Conservation (phyloP, 2,329 filamentous ascomycete species). For the Claviceps quebecensis region DNA sequence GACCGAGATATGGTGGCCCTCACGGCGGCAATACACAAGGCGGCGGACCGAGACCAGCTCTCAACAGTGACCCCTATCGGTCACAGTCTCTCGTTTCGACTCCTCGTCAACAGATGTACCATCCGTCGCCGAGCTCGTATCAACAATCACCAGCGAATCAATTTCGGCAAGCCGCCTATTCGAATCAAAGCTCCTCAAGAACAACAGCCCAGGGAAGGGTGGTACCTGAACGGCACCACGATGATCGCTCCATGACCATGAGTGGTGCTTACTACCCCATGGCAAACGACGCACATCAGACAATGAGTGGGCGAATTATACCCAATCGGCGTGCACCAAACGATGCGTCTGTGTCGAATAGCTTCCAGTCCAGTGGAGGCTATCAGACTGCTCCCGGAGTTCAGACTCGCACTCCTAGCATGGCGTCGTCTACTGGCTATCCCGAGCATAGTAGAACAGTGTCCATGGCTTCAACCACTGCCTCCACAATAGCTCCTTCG, state of each 20-base stretch:
- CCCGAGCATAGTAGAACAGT: conserved; percentile 51
- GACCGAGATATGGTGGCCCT: conserved; percentile 28
- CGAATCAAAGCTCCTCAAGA: conserved; percentile 51
- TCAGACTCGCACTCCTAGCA: conserved; percentile 46
- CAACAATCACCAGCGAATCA: conserved; percentile 55
- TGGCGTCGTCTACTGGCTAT: conserved; percentile 39
- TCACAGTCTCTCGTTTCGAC: conserved; percentile 83
- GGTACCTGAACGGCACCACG: conserved; percentile 79
- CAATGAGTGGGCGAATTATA: conserved; percentile 84
- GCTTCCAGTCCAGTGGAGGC: conserved; percentile 21
- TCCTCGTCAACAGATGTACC: conserved; percentile 59
- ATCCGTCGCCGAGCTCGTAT: conserved; percentile 46
- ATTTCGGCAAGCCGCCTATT: conserved; percentile 61
- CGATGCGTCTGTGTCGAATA: conserved; percentile 25
- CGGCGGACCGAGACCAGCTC: conserved; percentile 49
- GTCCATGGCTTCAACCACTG: conserved; percentile 83
- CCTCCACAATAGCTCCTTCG: conserved; percentile 52
- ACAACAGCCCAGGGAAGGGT: conserved; percentile 85
- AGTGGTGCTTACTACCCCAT: conserved; percentile 56
- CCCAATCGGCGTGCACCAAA: conserved; percentile 48
- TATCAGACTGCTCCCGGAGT: conserved; percentile 35
- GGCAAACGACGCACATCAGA: conserved; percentile 72
- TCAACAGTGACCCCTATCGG: conserved; percentile 75
- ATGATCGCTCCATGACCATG: conserved; percentile 94
- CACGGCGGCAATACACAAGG: conserved; percentile 51